Base-by-base conservation (phyloP, 306 rosid genomes). In the Erythrophleum fordii region DNA sequence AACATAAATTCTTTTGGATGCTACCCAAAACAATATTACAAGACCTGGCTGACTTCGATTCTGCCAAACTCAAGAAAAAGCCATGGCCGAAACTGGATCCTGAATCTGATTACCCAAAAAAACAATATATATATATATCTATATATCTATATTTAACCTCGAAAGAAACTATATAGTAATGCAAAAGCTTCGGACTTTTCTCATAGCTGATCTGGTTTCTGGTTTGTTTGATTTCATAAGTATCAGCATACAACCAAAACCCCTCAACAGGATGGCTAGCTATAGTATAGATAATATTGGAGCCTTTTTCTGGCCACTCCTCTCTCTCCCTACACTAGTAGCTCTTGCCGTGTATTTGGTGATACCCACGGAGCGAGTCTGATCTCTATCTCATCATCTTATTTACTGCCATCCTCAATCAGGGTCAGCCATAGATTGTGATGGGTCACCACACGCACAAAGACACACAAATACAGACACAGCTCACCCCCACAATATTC, bases 51-150 rank as follows among this genome's bases (percentile, higher is more conserved):
- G 22, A 22, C 80, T 75, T 85, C 73, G 77, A 67, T 89, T 92
- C 83, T 82, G 91, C 91, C 97, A 92, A 92, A 92, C 91, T 88
- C 89, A 86, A 88, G 84, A 87, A 82, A 82, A 85, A 76, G 84
- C 87, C 92, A 85, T 77, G 90, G 88, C 77, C 73, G 55, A 85
- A 82, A 86, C 86, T 88, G 22, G 23, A 61, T 6, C 8, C 28
- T 85, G 82, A 86, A 85, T 85, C 84, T 68, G 74, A 85, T 66
- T 10, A n/a, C 80, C 85, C 83, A 86, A 77, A 2, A 6, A 6
- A 59, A 17, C 8, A 59, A 59, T 12, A 25, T 64, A 34, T 5
- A 35, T 64, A 34, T 0, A 34, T 5, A n/a, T n/a, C n/a, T n/a
- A 81, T 29, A 67, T 37, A 20, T 67, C n/a, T 7, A 64, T 41